Base-by-base conservation (phyloP, 176 grass and related monocot species). In the Oryza australiensis region DNA sequence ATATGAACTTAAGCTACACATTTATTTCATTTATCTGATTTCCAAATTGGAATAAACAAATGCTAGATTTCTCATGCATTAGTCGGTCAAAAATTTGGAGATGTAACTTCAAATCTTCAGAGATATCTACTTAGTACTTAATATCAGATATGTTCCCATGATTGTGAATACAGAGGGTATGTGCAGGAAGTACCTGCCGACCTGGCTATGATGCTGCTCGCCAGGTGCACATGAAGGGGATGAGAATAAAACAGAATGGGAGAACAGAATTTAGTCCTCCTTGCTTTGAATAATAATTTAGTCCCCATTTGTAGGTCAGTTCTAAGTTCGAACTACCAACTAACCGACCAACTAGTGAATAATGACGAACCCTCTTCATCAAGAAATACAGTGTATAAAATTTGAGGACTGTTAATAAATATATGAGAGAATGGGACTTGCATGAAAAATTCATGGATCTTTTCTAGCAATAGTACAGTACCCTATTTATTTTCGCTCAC, bases 1-100 rank as follows among this genome's bases (percentile, higher is more conserved):
- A 74, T 42, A 49, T 66, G 73, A 55, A 3, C 28, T 77, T 77
- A 72, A 32, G 42, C 24, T 71, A 76, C 15, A 40, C 53, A 70
- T 43, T 53, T 22, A 9, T 78, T 70, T 66, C 12, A 66, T 57
- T 41, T 72, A 27, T 35, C 28, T 12, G 27, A 33, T 77, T 64
- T 77, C 34, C 62, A 32, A 63, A 72, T 66, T 82, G 20, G 22
- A 12, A 77, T 29, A 33, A 70, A 62, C 3, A 72, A 72, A 65
- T 57, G 57, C 32, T 30, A 71, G 20, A 9, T 16, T 82, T 32
- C 23, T 51, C 60, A 32, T 57, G 3, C 9, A 41, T 55, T 23
- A 72, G 11, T 82, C 11, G 32, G 26, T 77, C 34, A 45, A 6
- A 26, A 78, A 27, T 43, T 26, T 66, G 45, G 74, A 41, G 27